A percentile compares a stretch with the other conserved stretches of the same genome.
Evolutionary conservation across 306 rosid species (phyloP).

Genomic region (Acacia confusa): DNA sequence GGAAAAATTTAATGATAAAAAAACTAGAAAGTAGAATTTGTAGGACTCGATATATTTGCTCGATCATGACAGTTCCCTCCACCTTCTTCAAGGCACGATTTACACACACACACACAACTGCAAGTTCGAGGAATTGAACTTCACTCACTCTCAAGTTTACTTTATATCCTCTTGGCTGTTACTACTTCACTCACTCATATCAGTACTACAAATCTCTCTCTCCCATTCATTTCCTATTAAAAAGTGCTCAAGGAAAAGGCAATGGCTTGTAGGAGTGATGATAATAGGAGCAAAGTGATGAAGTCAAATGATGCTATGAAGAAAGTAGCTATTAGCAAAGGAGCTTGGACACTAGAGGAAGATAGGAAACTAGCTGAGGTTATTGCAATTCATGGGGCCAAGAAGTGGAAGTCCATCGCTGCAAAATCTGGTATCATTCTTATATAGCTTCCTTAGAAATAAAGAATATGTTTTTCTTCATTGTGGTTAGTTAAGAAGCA

Average conservation of each 20-base stretch:
- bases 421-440: slow-evolving; percentile 48
- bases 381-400: background rate
- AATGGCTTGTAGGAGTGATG: background rate
- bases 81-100: background rate
- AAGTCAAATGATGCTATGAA: background rate
- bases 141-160: background rate
- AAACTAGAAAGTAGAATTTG: background rate
- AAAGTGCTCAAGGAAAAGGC: background rate
- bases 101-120: background rate
- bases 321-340: slow-evolving; percentile 37
- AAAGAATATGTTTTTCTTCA: background rate
- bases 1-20: background rate
- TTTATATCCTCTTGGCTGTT: background rate
- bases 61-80: background rate
- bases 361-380: slow-evolving; percentile 4
- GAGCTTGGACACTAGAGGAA: slow-evolving; percentile 53
- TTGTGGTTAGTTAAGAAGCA: background rate
- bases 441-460: background rate
- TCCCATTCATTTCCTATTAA: background rate
- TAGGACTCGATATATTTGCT: background rate
- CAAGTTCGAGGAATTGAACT: background rate
- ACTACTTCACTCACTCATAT: background rate
- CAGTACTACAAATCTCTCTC: background rate
- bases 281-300: background rate
- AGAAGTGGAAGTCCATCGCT: slow-evolving; percentile 54